Evolutionary conservation across 139 green algal species (phyloP), one percentile per base, ranked within the genome.

Genomic region (Gonium pectorale): DNA sequence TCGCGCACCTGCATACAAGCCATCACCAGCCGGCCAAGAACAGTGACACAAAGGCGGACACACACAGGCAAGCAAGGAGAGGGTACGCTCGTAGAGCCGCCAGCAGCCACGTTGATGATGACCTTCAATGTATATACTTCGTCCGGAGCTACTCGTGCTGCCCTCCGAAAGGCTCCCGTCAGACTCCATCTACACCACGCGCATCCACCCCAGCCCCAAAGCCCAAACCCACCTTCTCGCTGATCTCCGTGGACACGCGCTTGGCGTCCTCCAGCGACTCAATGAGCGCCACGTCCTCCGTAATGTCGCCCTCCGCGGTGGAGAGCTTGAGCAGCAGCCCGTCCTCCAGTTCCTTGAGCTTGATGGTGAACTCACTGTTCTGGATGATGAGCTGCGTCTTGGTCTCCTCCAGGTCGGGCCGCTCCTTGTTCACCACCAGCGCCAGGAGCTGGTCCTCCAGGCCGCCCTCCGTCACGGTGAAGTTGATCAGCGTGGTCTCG

Each of bases 351-450:
- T 97, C 92, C 89, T 97, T 97, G 29, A 98, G 90, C 86, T 96
- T 96, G 92, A 98, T 98, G 3, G 95, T 98, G 92, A 96, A 98
- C 88, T 98, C 94, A 41, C 93, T 98, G 92, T 97, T 97, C 86
- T 95, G 93, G 41, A 95, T 94, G 86, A 98, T 96, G 59, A 98
- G 93, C 86, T 95, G 89, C 41, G 92, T 97, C 95, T 98, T 98
- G 85, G 94, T 96, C 87, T 96, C 91, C 91, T 98, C 95, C 54
- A 98, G 89, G 75, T 98, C 95, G 11, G 95, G 95, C 15, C 94
- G 86, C 89, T 98, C 95, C 90, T 97, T 97, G 92, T 97, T 97
- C 26, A 98, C 95, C 44, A 97, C 94, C 54, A 96, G 92, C 19
- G 95, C 95, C 71, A 98, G 92, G 84, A 98, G 88, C 92, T 98